Conservation (phyloP, 2,329 filamentous ascomycete genomes). For the Fusarium tanahbumbuense region DNA sequence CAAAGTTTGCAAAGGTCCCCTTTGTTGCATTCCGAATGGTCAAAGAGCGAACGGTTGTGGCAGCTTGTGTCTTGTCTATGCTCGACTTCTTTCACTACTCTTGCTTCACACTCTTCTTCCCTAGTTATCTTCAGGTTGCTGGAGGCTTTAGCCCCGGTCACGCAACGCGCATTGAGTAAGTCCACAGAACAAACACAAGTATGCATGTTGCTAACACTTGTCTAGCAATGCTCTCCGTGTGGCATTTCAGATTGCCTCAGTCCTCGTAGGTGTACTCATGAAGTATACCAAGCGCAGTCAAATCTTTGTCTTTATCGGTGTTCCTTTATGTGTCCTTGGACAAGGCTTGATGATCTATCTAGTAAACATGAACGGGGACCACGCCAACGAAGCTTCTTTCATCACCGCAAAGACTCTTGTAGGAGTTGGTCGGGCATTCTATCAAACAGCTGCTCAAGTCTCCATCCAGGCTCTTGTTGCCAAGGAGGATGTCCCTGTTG, state of each 20-base stretch:
- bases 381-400: conserved; percentile 51
- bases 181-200: accelerated
- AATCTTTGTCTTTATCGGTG: conserved; percentile 45
- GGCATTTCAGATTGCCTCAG: conserved; percentile 52
- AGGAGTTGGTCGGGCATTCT: conserved; percentile 52
- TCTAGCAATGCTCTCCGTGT: conserved; percentile 48
- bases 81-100: conserved; percentile 55
- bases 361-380: conserved; percentile 41
- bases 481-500: conserved; percentile 52
- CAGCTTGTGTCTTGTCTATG: conserved; percentile 52
- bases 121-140: conserved; percentile 55
- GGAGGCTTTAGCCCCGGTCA: conserved; percentile 51
- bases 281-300: conserved; percentile 53
- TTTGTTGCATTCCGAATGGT: conserved; percentile 55
- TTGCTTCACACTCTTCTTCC: conserved; percentile 55
- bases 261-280: conserved; percentile 51
- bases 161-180: conserved; percentile 53
- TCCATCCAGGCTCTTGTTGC: conserved; percentile 51
- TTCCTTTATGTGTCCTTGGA: conserved; percentile 51
- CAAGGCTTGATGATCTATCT: conserved; percentile 50
- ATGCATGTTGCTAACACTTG: accelerated
- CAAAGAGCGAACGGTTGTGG: conserved; percentile 54
- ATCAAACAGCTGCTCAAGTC: conserved; percentile 42
- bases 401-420: conserved; percentile 51
- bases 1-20: conserved; percentile 51